phyloP scores from a whole-genome alignment of 768 basidiomycete genomes.

The Hericium alpestre region DNA sequence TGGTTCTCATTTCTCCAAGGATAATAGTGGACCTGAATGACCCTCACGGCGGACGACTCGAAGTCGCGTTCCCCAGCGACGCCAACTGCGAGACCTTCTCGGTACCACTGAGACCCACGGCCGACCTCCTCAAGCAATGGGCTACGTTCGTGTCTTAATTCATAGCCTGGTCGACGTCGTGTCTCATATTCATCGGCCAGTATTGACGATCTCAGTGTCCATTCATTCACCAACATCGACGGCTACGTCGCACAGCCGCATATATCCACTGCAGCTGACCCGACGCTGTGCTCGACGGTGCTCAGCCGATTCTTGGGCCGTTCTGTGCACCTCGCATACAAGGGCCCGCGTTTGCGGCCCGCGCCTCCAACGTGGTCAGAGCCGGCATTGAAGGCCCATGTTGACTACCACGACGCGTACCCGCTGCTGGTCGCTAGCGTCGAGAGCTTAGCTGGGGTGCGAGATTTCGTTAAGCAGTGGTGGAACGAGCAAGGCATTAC shows the following conservation, averaged over 20 bases:
- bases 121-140: slow-evolving; percentile 28
- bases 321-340: slow-evolving; percentile 54
- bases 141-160: slow-evolving; percentile 32
- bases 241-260: slow-evolving; percentile 51
- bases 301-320: slow-evolving; percentile 54
- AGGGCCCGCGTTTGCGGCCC: slow-evolving; percentile 45
- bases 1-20: slow-evolving; percentile 54
- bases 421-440: slow-evolving; percentile 59
- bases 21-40: slow-evolving; percentile 37
- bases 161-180: neutral
- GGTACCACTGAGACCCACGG: slow-evolving; percentile 47
- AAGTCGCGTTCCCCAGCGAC: slow-evolving; percentile 49
- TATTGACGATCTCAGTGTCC: slow-evolving; percentile 42
- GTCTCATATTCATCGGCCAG: slow-evolving; percentile 22
- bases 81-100: slow-evolving; percentile 48
- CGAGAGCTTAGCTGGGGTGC: slow-evolving; percentile 48
- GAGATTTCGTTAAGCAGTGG: slow-evolving; percentile 34
- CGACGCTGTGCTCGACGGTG: slow-evolving; percentile 38
- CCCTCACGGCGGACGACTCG: slow-evolving; percentile 37
- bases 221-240: slow-evolving; percentile 38
- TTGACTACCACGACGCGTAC: slow-evolving; percentile 49
- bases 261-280: slow-evolving; percentile 16
- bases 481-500: slow-evolving; percentile 10
- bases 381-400: slow-evolving; percentile 38
- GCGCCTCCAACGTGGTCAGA: slow-evolving; percentile 42